Evolutionary conservation across 2,329 filamentous ascomycete genomes (phyloP), one percentile per base, ranked within the genome.

Genomic region (Paecilomyces niveus): DNA sequence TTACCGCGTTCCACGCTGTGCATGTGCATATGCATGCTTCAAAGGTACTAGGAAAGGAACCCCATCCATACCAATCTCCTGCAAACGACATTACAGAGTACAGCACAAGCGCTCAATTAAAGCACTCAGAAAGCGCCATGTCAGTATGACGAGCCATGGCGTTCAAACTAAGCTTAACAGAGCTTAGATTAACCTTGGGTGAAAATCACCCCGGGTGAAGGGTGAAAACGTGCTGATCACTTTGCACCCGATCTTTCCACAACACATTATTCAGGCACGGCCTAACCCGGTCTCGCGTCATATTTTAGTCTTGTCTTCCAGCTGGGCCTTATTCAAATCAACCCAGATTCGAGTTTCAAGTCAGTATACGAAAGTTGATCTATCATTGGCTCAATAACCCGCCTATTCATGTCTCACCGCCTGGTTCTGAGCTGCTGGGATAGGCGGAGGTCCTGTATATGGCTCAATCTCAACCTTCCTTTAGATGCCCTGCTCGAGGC

Each of bases 261-360:
- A 6, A 45, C n/a, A 45, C 39, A 52, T 51, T 55, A 52, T 51
- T 55, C 35, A 51, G 32, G 53, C 57, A 60, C 7, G 29, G n/a
- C 39, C 26, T 15, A n/a, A 29, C 52, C 22, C 60, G 35, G 35
- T 7, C 35, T 45, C 39, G n/a, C 7, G n/a, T 45, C 39, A 21
- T 9, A n/a, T 45, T 45, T n/a, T 45, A 45, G 39, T 18, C 13
- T 18, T 8, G 8, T 21, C 39, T 45, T 18, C n/a, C 3, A 18
- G 3, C n/a, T 45, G 18, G 18, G n/a, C 15, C 39, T 33, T 33
- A 45, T 18, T 10, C n/a, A 18, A 45, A 18, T 21, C 15, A 21
- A 13, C 7, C 35, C n/a, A 18, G 35, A 18, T 18, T 45, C 35
- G 35, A 45, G 1, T n/a, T 18, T 9, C 15, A 18, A 13, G 39